These are phyloP conservation scores for Diaporthe amygdali DNA, from an alignment of 2,329 filamentous ascomycete genomes.

Conservation along the genomic window DNA sequence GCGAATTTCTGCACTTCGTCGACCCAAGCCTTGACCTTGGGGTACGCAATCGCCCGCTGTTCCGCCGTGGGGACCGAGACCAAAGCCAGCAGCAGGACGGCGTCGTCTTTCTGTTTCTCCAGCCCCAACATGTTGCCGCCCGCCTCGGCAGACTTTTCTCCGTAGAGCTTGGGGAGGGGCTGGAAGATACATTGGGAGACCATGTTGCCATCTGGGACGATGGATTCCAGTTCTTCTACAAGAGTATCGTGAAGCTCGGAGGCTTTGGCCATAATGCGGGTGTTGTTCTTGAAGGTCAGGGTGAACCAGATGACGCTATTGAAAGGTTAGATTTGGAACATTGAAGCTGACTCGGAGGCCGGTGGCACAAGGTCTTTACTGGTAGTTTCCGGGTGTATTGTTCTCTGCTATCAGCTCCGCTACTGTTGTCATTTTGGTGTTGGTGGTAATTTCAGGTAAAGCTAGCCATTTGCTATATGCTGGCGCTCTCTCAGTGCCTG, in stretches of 20 bases:
- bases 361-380: neutral
- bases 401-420: neutral
- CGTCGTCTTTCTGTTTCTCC: conserved; percentile 25
- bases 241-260: conserved; percentile 37
- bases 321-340: neutral
- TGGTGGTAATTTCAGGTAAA: neutral
- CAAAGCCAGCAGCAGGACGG: conserved; percentile 27
- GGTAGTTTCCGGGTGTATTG: neutral
- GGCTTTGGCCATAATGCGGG: conserved; percentile 39
- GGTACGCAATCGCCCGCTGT: conserved; percentile 27
- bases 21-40: conserved; percentile 25
- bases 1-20: conserved; percentile 28
- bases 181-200: conserved; percentile 33
- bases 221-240: conserved; percentile 25
- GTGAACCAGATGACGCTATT: conserved; percentile 43
- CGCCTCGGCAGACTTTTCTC: neutral
- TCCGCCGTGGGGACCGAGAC: conserved; percentile 27
- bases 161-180: conserved; percentile 27
- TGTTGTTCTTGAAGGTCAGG: conserved; percentile 41
- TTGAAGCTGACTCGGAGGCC: rapidly evolving
- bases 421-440: neutral
- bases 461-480: neutral
- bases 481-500: neutral
- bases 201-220: conserved; percentile 29
- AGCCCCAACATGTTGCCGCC: conserved; percentile 34